Base-by-base conservation (phyloP, 1,284 basidiomycete species). In the Moesziomyces parantarcticus region DNA sequence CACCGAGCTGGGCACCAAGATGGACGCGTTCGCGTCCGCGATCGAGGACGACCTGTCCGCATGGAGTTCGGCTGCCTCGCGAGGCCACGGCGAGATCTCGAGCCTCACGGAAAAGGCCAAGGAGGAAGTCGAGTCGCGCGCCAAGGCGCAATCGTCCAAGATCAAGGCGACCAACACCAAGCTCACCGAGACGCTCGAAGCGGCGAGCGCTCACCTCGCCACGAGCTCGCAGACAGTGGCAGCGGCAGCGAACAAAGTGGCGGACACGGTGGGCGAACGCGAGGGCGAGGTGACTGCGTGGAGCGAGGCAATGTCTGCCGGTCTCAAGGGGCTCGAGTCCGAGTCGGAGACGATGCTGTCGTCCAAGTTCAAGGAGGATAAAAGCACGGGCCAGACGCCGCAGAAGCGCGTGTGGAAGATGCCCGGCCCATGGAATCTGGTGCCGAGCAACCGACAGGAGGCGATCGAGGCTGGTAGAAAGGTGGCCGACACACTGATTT, bases 351-450 rank as follows among this genome's bases (percentile, higher is more conserved):
- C 48, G 10, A 57, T 71, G 53, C 26, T 66, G 39, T 51, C n/a
- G n/a, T 42, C 52, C 22, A 56, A 44, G n/a, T 58, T 61, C 16
- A 59, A 53, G 23, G 41, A 61, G 43, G 60, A 76, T 36, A 60
- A 41, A 32, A 54, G 74, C 21, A 78, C 79, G 11, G 78, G 76
- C 14, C 54, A 62, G n/a, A 81, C 79, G 22, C 77, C 77, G 32
- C 69, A 73, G 51, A 77, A 77, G 46, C 67, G 61, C 14, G 53
- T 34, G 20, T 74, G 64, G 63, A 56, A 64, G 47, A 42, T 73
- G 54, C 62, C 71, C 3, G 54, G 49, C 1, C 32, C 54, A 18
- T 78, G 76, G 75, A 50, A 54, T 20, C 53, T 78, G 4, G 77
- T 80, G 18, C 75, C 78, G 1, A 39, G 43, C 8, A 61, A 66